Base-by-base conservation (phyloP, 805 yeast species). In the Kregervanrija pseudodelftensis region DNA sequence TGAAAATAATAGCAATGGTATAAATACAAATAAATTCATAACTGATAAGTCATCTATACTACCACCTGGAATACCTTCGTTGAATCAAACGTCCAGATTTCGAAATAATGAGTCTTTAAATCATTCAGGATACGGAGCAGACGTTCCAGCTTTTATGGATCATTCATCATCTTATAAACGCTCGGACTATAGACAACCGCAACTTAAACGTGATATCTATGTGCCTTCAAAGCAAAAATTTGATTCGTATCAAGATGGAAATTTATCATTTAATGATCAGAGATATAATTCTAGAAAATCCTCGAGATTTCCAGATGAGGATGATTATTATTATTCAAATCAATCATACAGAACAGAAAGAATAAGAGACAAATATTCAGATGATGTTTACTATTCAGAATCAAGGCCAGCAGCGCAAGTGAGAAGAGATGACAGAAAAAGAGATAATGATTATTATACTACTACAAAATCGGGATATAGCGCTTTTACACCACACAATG, bases 111-210 rank as follows among this genome's bases (percentile, higher is more conserved):
- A 14, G 11, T 46, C 51, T 3, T 34, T 44, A 5, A 33, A 49
- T 32, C 52, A 50, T 36, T 43, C 50, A 16, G 43, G 38, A 35
- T 49, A 50, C 37, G 50, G 48, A 16, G 30, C 31, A 8, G 51
- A 46, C 15, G 34, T 30, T 35, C 22, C 46, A 14, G 14, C 39
- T 28, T 11, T 11, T 10, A 35, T 30, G 16, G 13, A 14, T 12
- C 15, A 37, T 13, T 37, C 28, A 30, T 28, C 11, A 9, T 30
- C 17, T 17, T 36, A 36, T 36, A 17, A 31, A 14, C 33, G 5
- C 12, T 11, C 15, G 31, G 8, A 28, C 4, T 13, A 37, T 13
- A 22, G 11, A 17, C 16, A 14, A 28, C 37, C 28, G 7, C 28
- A 5, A 22, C 4, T 22, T 22, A 22, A 22, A 22, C 30, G n/a